Percentiles rank a stretch among this genome's conserved stretches.
Conservation (phyloP, 2,329 filamentous ascomycete genomes). For the Phialocephala subalpina region DNA sequence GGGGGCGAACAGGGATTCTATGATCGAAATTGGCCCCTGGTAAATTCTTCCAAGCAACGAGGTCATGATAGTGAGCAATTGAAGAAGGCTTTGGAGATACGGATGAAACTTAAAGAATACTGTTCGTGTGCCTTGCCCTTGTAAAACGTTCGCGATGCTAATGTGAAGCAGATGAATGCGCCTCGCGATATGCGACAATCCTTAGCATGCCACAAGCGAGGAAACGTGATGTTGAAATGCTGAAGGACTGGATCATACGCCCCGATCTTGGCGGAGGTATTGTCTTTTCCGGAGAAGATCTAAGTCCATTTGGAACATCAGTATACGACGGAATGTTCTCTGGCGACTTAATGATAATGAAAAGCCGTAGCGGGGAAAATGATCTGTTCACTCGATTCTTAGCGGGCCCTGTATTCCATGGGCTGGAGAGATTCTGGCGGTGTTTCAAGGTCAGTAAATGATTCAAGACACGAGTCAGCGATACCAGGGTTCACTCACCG, state of each 20-base stretch:
- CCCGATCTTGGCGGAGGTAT: conserved; percentile 23
- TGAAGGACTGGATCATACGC: conserved; percentile 17
- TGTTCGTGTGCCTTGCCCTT: conserved; percentile 14
- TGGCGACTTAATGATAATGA: conserved; percentile 20
- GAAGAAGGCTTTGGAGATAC: conserved; percentile 25
- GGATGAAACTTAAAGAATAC: conserved; percentile 26
- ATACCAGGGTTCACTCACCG: neutral
- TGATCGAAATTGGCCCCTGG: conserved; percentile 22
- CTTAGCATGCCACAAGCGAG: conserved; percentile 7
- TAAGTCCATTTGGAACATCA: conserved; percentile 2
- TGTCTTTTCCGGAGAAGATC: conserved; percentile 14
- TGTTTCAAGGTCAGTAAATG: conserved; percentile 1
- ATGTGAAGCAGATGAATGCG: conserved; percentile 14
- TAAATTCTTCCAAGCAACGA: conserved; percentile 19
- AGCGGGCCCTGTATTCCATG: conserved; percentile 14
- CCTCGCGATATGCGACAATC: conserved; percentile 12
- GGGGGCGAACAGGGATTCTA: conserved; percentile 20
- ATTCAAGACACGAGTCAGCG: neutral
- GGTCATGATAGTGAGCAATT: conserved; percentile 16
- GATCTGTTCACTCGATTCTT: conserved; percentile 22
- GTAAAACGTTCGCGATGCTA: neutral
- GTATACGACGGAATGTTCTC: conserved; percentile 9
- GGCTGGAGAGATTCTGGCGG: neutral
- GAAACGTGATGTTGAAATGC: conserved; percentile 18
- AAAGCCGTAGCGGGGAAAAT: conserved; percentile 16